Percentiles rank a stretch among this genome's conserved stretches.
Conservation (phyloP, 1,139 yeast genomes). For the Candida albicans region DNA sequence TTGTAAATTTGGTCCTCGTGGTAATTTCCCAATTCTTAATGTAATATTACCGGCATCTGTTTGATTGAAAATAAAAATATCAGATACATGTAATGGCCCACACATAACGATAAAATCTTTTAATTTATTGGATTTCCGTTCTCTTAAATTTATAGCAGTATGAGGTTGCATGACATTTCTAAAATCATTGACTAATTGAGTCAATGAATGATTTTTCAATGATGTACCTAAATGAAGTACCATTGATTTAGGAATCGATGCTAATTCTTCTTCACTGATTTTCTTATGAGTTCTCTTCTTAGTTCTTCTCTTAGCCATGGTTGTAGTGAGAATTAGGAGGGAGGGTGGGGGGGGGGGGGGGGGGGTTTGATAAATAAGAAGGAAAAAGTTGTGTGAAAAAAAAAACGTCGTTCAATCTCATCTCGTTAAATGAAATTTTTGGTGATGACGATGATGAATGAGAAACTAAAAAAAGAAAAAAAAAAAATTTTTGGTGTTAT, state of each 20-base stretch:
- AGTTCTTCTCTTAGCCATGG: conserved; percentile 46
- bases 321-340: not conserved
- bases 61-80: conserved; percentile 83
- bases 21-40: conserved; percentile 80
- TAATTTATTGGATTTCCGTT: conserved; percentile 80
- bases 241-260: conserved; percentile 86
- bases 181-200: conserved; percentile 84
- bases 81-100: conserved; percentile 93
- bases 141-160: conserved; percentile 85
- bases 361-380: not conserved
- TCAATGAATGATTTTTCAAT: conserved; percentile 73
- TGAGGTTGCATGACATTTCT: conserved; percentile 95
- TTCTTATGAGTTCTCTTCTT: conserved; percentile 87
- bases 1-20: conserved; percentile 91
- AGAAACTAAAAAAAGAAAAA: conserved; percentile 1
- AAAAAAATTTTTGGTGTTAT: conserved; percentile 4
- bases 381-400: not conserved
- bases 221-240: conserved; percentile 85
- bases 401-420: conserved; percentile 8
- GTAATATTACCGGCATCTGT: conserved; percentile 77
- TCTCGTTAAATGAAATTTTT: conserved; percentile 1
- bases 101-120: conserved; percentile 95
- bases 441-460: too few relatives aligned
- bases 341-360: not conserved
- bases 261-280: conserved; percentile 63